Percentiles rank a stretch among this genome's conserved stretches.
Conservation (phyloP, 148 eudicot species). For the Polygonum aviculare region DNA sequence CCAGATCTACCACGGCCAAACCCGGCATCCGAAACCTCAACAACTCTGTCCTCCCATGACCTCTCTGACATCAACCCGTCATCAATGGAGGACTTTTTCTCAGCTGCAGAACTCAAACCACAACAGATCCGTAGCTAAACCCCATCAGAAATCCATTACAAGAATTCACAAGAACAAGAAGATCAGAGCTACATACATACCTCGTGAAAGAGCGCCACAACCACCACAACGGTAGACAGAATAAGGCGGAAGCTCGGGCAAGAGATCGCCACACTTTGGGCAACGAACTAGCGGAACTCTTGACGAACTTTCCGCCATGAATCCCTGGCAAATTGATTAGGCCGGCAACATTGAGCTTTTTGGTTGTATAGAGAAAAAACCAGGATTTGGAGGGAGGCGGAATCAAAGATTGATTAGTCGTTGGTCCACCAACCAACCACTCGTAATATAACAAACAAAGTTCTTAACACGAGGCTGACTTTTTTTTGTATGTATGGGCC, state of each 20-base stretch:
- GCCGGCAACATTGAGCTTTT: neutral
- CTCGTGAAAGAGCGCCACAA: conserved; percentile 76
- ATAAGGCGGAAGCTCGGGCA: conserved; percentile 62
- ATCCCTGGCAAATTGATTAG: conserved; percentile 17
- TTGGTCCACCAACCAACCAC: neutral
- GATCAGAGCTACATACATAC: conserved; percentile 22
- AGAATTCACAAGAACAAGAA: neutral
- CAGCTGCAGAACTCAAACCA: conserved; percentile 34
- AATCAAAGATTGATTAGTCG: neutral
- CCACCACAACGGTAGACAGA: conserved; percentile 79
- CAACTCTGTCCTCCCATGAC: conserved; percentile 18
- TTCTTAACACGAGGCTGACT: neutral
- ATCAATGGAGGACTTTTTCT: conserved; percentile 14
- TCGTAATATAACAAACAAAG: neutral
- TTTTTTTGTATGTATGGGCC: neutral
- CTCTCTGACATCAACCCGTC: conserved; percentile 22
- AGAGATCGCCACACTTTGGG: conserved; percentile 65
- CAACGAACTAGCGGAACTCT: conserved; percentile 68
- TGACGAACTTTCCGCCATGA: conserved; percentile 44
- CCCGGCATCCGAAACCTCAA: neutral
- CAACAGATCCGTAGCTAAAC: neutral
- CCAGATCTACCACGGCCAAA: neutral
- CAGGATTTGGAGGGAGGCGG: neutral
- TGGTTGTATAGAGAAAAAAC: neutral
- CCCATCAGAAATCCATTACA: neutral